Percentiles rank a stretch among this genome's conserved stretches.
Evolutionary conservation across 2,329 filamentous ascomycete genomes (phyloP).

Genomic region (Alternaria angustiovoidea): DNA sequence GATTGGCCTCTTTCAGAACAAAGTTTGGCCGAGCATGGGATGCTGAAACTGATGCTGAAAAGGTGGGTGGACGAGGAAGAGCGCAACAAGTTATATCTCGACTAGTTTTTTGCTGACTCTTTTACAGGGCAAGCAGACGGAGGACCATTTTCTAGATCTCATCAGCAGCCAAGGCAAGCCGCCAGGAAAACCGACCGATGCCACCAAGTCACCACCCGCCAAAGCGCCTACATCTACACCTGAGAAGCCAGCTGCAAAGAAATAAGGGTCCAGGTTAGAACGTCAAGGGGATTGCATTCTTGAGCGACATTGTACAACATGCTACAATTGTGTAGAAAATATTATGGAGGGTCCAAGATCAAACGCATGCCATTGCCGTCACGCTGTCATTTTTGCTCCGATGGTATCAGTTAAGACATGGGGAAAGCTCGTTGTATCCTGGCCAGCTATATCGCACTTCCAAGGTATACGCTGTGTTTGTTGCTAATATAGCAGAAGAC

Average conservation of each 20-base stretch:
- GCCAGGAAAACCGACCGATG: conserved; percentile 21
- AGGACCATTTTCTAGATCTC: conserved; percentile 42
- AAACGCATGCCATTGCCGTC: not conserved
- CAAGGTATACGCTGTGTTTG: not conserved
- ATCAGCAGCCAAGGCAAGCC: conserved; percentile 39
- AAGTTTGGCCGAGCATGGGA: conserved; percentile 89
- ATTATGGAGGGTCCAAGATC: not conserved
- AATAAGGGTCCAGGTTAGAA: not conserved
- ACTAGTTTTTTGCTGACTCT: conserved; percentile 3
- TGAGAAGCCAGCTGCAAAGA: conserved; percentile 20
- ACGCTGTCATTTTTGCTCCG: not conserved
- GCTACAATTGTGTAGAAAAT: conserved; percentile 6
- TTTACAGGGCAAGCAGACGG: conserved; percentile 25
- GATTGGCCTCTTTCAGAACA: conserved; percentile 82
- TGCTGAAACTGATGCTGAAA: conserved; percentile 37
- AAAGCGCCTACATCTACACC: conserved; percentile 19
- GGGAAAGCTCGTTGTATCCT: not conserved
- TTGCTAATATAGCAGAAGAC: not conserved
- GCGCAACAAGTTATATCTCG: not conserved
- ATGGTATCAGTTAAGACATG: not conserved
- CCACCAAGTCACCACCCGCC: conserved; percentile 25
- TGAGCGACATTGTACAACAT: not conserved
- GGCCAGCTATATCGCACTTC: not conserved
- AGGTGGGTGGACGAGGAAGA: conserved; percentile 8
- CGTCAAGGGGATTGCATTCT: not conserved